phyloP scores from a whole-genome alignment of 257 asterid genomes.

The Handroanthus guayacan region DNA sequence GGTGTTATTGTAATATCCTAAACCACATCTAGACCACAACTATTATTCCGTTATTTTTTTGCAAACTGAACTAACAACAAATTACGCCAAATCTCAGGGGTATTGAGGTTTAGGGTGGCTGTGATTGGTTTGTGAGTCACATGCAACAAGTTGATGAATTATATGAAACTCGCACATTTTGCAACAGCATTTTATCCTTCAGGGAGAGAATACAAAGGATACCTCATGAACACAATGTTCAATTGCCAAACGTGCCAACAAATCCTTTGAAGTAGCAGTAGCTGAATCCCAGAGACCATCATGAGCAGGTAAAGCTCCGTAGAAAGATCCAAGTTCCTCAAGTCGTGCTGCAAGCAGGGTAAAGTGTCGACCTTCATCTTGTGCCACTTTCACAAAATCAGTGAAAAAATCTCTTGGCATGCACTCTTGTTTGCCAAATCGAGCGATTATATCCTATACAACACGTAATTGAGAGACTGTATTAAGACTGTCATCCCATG shows the following conservation, averaged over 20 bases:
- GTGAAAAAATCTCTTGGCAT: conserved; percentile 94
- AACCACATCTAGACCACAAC: too few species aligned
- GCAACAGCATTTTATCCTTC: too few species aligned
- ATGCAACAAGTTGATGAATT: not conserved
- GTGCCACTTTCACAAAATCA: conserved; percentile 96
- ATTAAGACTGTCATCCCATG: not conserved
- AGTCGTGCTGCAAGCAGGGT: conserved; percentile 81
- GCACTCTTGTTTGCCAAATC: conserved; percentile 83
- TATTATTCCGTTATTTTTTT: too few species aligned
- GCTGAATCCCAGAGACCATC: conserved; percentile 99
- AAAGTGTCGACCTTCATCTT: conserved; percentile 97
- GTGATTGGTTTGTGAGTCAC: not conserved
- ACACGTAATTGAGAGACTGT: conserved; percentile 12
- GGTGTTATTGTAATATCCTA: too few species aligned
- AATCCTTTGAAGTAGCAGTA: conserved; percentile 75
- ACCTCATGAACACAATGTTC: conserved; percentile 99
- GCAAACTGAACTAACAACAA: too few species aligned
- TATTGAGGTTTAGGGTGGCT: too few species aligned
- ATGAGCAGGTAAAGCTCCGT: conserved; percentile 95
- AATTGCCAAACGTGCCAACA: conserved; percentile 83
- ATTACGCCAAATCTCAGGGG: too few species aligned
- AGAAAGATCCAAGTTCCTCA: conserved; percentile 82
- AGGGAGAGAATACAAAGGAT: conserved; percentile 29
- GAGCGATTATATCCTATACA: conserved; percentile 87
- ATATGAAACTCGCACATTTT: conserved; percentile 3